Conservation (phyloP, 2,329 filamentous ascomycete genomes). For the Alternaria gansuensis region DNA sequence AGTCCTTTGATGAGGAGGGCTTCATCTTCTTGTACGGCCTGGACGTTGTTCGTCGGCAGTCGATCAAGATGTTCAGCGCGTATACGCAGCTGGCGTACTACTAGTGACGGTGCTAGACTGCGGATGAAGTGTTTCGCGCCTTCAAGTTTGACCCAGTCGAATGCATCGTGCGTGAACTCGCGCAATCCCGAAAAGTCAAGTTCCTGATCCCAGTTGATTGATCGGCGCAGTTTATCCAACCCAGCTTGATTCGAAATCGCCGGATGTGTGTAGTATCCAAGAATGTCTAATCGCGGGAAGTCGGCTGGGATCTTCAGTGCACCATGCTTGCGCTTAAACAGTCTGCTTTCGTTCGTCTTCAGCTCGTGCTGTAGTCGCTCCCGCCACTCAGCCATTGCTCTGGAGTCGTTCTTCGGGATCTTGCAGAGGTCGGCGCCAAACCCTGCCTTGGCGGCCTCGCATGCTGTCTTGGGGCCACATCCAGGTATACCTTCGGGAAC, state of each 20-base stretch:
- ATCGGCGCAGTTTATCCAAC: slow-evolving; percentile 63
- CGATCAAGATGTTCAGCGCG: slow-evolving; percentile 38
- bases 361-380: slow-evolving; percentile 77
- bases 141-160: slow-evolving; percentile 82
- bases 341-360: slow-evolving; percentile 80
- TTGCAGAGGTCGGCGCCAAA: slow-evolving; percentile 80
- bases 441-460: slow-evolving; percentile 86
- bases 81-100: slow-evolving; percentile 67
- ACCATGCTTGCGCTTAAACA: slow-evolving; percentile 80
- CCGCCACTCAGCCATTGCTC: slow-evolving; percentile 74
- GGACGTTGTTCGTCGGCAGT: slow-evolving; percentile 43
- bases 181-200: slow-evolving; percentile 74
- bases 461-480: slow-evolving; percentile 87
- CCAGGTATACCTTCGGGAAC: slow-evolving; percentile 85
- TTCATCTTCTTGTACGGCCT: slow-evolving; percentile 59
- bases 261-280: slow-evolving; percentile 89
- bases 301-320: slow-evolving; percentile 76
- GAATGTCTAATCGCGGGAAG: slow-evolving; percentile 81
- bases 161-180: slow-evolving; percentile 77
- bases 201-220: slow-evolving; percentile 68
- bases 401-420: slow-evolving; percentile 67
- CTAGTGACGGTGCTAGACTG: slow-evolving; percentile 77
- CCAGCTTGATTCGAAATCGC: slow-evolving; percentile 73
- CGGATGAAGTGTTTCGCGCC: slow-evolving; percentile 87
- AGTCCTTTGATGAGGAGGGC: slow-evolving; percentile 70